A percentile compares a stretch with the other conserved stretches of the same genome.
phyloP scores from a whole-genome alignment of 768 basidiomycete genomes.

The Naematelia aurantialba region DNA sequence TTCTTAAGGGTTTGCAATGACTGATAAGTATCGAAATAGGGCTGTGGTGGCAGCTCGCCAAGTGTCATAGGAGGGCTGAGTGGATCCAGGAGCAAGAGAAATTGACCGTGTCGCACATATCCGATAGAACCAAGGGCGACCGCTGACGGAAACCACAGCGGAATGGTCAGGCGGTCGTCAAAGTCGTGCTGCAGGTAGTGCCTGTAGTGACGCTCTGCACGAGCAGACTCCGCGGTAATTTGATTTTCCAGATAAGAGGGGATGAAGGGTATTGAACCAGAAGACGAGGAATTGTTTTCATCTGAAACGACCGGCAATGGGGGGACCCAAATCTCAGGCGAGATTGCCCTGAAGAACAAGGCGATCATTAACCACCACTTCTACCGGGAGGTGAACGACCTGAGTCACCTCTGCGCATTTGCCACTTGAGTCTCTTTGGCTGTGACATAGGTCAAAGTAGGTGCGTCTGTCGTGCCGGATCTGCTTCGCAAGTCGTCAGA shows the following conservation, averaged over 20 bases:
- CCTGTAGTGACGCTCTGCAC: conserved; percentile 63
- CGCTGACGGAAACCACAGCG: conserved; percentile 66
- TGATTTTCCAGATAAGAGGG: conserved; percentile 23
- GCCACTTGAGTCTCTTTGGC: neutral
- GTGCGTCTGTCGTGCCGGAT: neutral
- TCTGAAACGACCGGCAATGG: conserved; percentile 16
- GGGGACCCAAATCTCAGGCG: conserved; percentile 13
- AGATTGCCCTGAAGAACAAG: conserved; percentile 20
- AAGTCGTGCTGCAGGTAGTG: conserved; percentile 65
- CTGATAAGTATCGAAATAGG: conserved; percentile 27
- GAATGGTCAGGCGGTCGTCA: conserved; percentile 64
- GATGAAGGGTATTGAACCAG: conserved; percentile 34
- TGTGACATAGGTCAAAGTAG: neutral
- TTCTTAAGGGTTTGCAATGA: conserved; percentile 9
- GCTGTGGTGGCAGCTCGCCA: conserved; percentile 27
- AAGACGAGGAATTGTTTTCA: conserved; percentile 29
- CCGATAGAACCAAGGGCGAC: conserved; percentile 71
- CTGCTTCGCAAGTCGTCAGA: neutral
- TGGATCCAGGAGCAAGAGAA: conserved; percentile 70
- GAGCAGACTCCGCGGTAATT: conserved; percentile 28
- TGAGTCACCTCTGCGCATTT: neutral
- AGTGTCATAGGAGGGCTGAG: conserved; percentile 56
- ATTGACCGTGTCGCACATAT: conserved; percentile 66
- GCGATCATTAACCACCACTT: too few relatives aligned
- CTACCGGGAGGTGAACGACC: too few relatives aligned